phyloP scores from a whole-genome alignment of 495 filamentous ascomycete genomes.

The Peziza echinospora region DNA sequence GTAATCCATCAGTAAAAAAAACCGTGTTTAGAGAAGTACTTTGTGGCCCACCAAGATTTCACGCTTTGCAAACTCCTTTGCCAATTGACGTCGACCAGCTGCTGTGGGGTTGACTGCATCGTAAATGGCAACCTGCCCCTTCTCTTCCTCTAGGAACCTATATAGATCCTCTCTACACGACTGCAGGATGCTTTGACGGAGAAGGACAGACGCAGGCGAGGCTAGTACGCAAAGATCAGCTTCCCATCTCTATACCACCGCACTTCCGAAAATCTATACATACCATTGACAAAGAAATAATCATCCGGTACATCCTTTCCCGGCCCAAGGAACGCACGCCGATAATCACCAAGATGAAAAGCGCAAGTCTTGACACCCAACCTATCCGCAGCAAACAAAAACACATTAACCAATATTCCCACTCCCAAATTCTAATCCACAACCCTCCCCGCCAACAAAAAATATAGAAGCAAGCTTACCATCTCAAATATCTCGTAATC shows the following conservation, averaged over 20 bases:
- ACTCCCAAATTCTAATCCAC: neutral
- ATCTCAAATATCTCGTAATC: conserved; percentile 80
- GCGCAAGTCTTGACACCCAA: conserved; percentile 94
- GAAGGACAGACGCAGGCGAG: conserved; percentile 61
- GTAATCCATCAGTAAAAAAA: no score
- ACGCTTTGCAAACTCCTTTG: conserved; percentile 90
- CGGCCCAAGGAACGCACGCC: conserved; percentile 68
- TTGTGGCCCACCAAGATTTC: conserved; percentile 59
- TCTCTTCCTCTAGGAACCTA: conserved; percentile 84
- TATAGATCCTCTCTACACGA: conserved; percentile 96
- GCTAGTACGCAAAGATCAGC: conserved; percentile 31
- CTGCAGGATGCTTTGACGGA: conserved; percentile 91
- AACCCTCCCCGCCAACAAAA: neutral
- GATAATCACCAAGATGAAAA: conserved; percentile 93
- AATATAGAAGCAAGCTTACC: conserved; percentile 30
- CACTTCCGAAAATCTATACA: no score
- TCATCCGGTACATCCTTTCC: conserved; percentile 82
- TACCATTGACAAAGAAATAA: conserved; percentile 88
- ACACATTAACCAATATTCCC: conserved; percentile 10
- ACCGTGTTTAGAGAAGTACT: no score
- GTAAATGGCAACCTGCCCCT: conserved; percentile 96
- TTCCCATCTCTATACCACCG: no score
- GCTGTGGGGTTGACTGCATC: conserved; percentile 93
- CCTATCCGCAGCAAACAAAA: conserved; percentile 28
- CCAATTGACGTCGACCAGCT: conserved; percentile 61